These are phyloP conservation scores for Pichia sp. DNA, from an alignment of 1,139 yeast genomes.

Conservation along the genomic window DNA sequence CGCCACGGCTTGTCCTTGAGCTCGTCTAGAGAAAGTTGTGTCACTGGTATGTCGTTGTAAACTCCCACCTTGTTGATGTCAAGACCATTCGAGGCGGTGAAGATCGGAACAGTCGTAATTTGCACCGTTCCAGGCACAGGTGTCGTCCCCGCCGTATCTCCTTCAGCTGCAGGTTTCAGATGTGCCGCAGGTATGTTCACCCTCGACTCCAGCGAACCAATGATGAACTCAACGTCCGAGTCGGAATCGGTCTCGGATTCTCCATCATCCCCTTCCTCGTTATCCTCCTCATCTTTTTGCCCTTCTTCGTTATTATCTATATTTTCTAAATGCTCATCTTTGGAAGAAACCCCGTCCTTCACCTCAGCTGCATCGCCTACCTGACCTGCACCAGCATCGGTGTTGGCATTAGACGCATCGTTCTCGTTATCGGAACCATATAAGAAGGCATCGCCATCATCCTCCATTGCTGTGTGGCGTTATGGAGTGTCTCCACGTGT, in stretches of 20 bases:
- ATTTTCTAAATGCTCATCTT: neutral
- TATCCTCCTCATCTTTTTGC: slow-evolving; percentile 30
- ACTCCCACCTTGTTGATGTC: slow-evolving; percentile 79
- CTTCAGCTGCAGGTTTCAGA: slow-evolving; percentile 22
- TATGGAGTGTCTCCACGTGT: neutral
- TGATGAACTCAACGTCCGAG: slow-evolving; percentile 62
- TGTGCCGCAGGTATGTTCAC: slow-evolving; percentile 6
- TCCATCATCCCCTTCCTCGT: slow-evolving; percentile 33
- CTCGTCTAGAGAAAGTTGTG: slow-evolving; percentile 77
- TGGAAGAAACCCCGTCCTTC: neutral
- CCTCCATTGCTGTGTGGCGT: slow-evolving; percentile 28
- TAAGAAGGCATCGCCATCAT: slow-evolving; percentile 80
- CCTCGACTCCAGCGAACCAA: slow-evolving; percentile 42
- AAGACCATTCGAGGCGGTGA: slow-evolving; percentile 34
- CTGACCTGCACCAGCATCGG: neutral
- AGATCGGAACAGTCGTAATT: slow-evolving; percentile 29
- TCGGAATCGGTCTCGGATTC: slow-evolving; percentile 40
- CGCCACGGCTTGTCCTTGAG: slow-evolving; percentile 97
- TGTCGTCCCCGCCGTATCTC: slow-evolving; percentile 33
- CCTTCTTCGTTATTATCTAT: neutral
- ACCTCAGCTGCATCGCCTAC: slow-evolving; percentile 23
- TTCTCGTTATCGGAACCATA: slow-evolving; percentile 70
- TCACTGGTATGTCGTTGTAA: slow-evolving; percentile 77
- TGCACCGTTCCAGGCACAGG: slow-evolving; percentile 28
- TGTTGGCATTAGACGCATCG: slow-evolving; percentile 17